phyloP scores from a whole-genome alignment of 176 grass and related monocot species.

The Triticum turgidum region DNA sequence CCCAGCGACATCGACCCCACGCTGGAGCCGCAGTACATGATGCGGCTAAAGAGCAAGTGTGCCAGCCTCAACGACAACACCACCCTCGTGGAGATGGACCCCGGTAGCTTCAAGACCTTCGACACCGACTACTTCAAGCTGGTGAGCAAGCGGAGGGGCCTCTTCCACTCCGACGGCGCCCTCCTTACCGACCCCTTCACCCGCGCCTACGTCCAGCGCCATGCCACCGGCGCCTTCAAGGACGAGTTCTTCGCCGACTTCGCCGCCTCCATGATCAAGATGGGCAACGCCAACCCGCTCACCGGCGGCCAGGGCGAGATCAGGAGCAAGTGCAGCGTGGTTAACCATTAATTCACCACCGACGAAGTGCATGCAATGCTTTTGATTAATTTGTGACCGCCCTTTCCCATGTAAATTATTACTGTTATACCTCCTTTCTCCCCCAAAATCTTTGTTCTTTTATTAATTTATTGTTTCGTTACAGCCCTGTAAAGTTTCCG shows the following conservation, averaged over 20 bases:
- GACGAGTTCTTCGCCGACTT: slow-evolving; percentile 71
- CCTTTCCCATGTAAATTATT: background rate
- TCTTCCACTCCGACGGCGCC: slow-evolving; percentile 83
- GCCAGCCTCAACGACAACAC: slow-evolving; percentile 55
- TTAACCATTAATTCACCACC: slow-evolving; percentile 24
- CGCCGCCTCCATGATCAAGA: slow-evolving; percentile 65
- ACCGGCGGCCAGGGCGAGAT: slow-evolving; percentile 63
- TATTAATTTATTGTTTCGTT: slow-evolving; percentile 42
- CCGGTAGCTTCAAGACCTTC: slow-evolving; percentile 79
- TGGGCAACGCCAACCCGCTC: slow-evolving; percentile 53
- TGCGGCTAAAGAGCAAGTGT: slow-evolving; percentile 39
- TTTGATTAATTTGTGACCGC: background rate
- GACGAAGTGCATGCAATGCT: no score
- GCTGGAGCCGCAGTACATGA: slow-evolving; percentile 52
- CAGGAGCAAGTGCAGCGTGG: slow-evolving; percentile 61
- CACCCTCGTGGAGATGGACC: slow-evolving; percentile 89
- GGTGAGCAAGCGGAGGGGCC: slow-evolving; percentile 57
- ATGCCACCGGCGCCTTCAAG: slow-evolving; percentile 33
- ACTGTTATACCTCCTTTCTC: background rate
- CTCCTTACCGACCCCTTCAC: slow-evolving; percentile 55
- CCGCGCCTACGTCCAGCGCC: slow-evolving; percentile 64
- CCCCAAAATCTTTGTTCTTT: background rate
- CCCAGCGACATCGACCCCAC: slow-evolving; percentile 53
- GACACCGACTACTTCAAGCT: slow-evolving; percentile 59
- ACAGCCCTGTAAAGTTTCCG: slow-evolving; percentile 22